These are phyloP conservation scores for Scenedesmus sp. DNA, from an alignment of 163 green algal genomes.

Conservation along the genomic window DNA sequence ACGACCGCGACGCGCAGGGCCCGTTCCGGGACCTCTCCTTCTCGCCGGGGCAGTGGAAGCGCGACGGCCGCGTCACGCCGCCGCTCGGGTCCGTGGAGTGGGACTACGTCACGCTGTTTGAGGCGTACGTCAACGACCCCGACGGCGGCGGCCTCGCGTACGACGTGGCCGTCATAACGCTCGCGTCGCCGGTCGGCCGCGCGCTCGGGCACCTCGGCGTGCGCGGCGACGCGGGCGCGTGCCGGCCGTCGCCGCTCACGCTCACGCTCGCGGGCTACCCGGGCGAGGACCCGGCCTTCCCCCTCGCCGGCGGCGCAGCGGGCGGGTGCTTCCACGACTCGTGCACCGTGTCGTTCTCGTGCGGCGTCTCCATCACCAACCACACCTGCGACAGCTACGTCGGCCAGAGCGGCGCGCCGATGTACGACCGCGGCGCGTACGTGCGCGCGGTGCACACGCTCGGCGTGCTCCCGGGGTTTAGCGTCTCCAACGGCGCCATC, in stretches of 20 bases:
- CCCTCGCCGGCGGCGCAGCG: slow-evolving; percentile 2
- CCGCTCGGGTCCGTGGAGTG: slow-evolving; percentile 26
- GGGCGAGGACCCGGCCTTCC: slow-evolving; percentile 24
- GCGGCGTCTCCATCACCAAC: slow-evolving; percentile 29
- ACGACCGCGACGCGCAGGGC: slow-evolving; percentile 32
- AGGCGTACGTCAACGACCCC: slow-evolving; percentile 43
- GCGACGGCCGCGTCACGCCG: slow-evolving; percentile 2
- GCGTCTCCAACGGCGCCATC: slow-evolving; percentile 19
- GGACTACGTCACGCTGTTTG: slow-evolving; percentile 43
- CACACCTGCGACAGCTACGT: slow-evolving; percentile 51
- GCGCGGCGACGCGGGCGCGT: not conserved
- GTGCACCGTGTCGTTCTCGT: slow-evolving; percentile 32
- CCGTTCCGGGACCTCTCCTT: slow-evolving; percentile 44
- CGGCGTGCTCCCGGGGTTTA: slow-evolving; percentile 41
- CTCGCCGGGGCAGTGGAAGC: slow-evolving; percentile 37
- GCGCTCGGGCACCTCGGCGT: slow-evolving; percentile 31
- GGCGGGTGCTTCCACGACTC: slow-evolving; percentile 37
- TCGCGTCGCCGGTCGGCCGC: slow-evolving; percentile 8
- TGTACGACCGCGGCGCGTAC: slow-evolving; percentile 43
- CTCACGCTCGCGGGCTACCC: slow-evolving; percentile 45
- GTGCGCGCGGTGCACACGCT: slow-evolving; percentile 44
- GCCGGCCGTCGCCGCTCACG: not conserved
- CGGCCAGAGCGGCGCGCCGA: slow-evolving; percentile 42
- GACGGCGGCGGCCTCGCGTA: slow-evolving; percentile 34
- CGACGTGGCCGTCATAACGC: slow-evolving; percentile 42